Evolutionary conservation across 305 asterid genomes (phyloP), one percentile per base, ranked within the genome.

Genomic region (Fraxinus floribunda): DNA sequence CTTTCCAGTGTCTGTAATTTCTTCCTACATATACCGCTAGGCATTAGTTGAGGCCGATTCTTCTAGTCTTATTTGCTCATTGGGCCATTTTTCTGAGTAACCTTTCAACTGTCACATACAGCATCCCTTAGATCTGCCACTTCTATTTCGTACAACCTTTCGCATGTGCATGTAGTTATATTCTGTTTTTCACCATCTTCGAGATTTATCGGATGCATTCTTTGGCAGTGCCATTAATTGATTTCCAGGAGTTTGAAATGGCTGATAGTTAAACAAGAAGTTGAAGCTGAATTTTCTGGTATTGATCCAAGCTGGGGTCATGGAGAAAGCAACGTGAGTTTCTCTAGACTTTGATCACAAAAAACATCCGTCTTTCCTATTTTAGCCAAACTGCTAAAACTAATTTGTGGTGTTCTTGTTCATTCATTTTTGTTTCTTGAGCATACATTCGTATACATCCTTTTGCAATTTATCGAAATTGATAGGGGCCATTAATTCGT

Each of bases 231-330:
- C 38, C 1, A 68, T 26, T 68, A 68, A 68, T 70, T 4, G 62
- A n/a, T 68, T 26, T 39, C 46, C 82, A 22, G 72, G 44, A 24
- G 1, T 68, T 15, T 66, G 35, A 76, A 74, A 81, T 20, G 64
- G 41, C 26, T 55, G 22, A 64, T 78, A 88, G 91, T 91, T 77
- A 94, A 93, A 84, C 94, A 91, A 86, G 99, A 93, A 83, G 83
- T 94, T 79, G 98, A 93, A 79, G 93, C 93, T 78, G 98, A 97
- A 73, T 79, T 95, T 82, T 41, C 39, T 70, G 41, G 75, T 11
- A 30, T 30, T 11, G 75, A 70, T 30, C 75, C 75, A 11, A 30
- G 75, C 75, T 30, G 75, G 75, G 75, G 75, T 4, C 75, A 7
- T 30, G 75, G 39, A 70, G 75, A 70, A 70, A 29, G 75, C 75